phyloP scores from a whole-genome alignment of 2,329 filamentous ascomycete species.

The Elsinoe ampelina region DNA sequence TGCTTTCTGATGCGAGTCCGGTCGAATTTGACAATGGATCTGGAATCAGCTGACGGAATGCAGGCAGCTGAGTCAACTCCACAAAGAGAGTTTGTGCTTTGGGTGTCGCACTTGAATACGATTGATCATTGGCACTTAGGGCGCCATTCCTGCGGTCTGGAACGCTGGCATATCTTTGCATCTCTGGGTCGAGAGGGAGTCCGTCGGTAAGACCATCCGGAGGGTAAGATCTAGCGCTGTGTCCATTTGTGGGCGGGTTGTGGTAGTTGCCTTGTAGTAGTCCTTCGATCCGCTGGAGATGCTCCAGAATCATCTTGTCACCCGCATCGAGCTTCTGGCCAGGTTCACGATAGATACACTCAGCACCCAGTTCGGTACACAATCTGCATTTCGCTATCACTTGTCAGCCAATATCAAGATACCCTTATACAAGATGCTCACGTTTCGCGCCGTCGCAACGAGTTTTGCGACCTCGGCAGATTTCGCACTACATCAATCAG shows the following conservation, averaged over 20 bases:
- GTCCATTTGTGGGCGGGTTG: conserved; percentile 20
- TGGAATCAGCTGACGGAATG: background rate
- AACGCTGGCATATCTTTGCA: conserved; percentile 1
- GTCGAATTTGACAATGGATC: background rate
- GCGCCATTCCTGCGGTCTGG: conserved; percentile 40
- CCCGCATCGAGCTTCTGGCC: conserved; percentile 81
- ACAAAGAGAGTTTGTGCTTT: conserved; percentile 4
- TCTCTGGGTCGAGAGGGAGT: conserved; percentile 1
- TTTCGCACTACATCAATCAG: conserved; percentile 20
- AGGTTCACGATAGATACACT: conserved; percentile 76
- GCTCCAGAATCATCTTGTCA: conserved; percentile 76
- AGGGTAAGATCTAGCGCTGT: conserved; percentile 26
- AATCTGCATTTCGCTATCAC: conserved; percentile 71
- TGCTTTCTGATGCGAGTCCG: background rate
- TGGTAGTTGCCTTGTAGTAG: conserved; percentile 63
- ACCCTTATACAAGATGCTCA: background rate
- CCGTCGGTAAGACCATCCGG: conserved; percentile 47
- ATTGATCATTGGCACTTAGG: conserved; percentile 20
- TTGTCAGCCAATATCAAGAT: background rate
- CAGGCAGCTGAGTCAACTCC: background rate
- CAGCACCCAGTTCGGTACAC: conserved; percentile 70
- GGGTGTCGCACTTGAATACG: background rate
- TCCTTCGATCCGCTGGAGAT: conserved; percentile 66
- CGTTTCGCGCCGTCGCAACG: conserved; percentile 24
- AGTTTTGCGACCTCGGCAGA: conserved; percentile 27